Evolutionary conservation across 306 rosid genomes (phyloP), one percentile per base, ranked within the genome.

Genomic region (Begonia masoniana): DNA sequence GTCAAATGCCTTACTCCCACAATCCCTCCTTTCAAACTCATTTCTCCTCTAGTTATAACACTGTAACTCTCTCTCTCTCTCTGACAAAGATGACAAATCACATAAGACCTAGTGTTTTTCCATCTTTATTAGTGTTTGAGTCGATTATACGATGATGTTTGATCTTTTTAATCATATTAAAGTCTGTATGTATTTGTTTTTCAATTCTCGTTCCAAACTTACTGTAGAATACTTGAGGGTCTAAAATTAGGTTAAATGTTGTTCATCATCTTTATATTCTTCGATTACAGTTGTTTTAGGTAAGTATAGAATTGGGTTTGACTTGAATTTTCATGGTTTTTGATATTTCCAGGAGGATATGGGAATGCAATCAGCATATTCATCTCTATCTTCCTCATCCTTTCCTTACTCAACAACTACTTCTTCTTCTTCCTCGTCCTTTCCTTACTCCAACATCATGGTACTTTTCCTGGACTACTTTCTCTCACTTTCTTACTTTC

Each of bases 401-500:
- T 83, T 81, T 62, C 78, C 82, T 59, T 79, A 74, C 54, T 71
- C 96, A 41, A 68, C 95, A 6, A 68, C 95, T n/a, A 81, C 87
- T n/a, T 69, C 87, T 4, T 77, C 19, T 17, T 71, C 97, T 4
- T 77, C 88, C 52, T 69, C 95, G 23, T 23, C 85, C 54, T 74
- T 94, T 50, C 74, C 49, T 42, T 42, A 15, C 57, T 41, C 39
- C 39, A 31, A 31, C 39, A 31, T 31, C 9, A 31, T 31, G 39
- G 39, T n/a, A 81, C 87, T n/a, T 69, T 85, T 19, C 68, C 39
- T 31, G 24, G 24, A 21, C 47, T 6, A 43, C 47, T 45, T 3
- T 13, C 59, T 65, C 96, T 41, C 15, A 80, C 57, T 73, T 89
- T 42, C 74, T 81, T 65, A 79, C 76, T 46, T 82, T 81, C 78